Percentiles rank a stretch among this genome's conserved stretches.
Conservation (phyloP, 352 stramenopile genomes). For the Saprolegnia parasitica region DNA sequence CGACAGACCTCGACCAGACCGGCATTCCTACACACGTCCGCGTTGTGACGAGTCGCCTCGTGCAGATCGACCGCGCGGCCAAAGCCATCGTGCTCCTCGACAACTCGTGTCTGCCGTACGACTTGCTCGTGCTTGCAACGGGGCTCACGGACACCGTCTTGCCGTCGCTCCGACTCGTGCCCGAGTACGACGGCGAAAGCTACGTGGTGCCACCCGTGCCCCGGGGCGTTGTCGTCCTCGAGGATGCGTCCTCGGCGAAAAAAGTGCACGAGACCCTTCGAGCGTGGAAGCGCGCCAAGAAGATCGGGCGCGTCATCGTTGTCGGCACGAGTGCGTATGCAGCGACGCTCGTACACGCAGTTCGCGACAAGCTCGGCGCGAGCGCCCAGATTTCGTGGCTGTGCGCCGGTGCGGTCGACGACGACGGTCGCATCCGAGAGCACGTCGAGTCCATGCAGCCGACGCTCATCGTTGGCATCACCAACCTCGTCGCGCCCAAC, state of each 20-base stretch:
- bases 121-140: conserved; percentile 72
- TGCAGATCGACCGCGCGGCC: conserved; percentile 63
- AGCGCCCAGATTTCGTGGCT: conserved; percentile 50
- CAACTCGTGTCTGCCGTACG: conserved; percentile 77
- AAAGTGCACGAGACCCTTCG: conserved; percentile 30
- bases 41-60: conserved; percentile 53
- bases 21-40: conserved; percentile 57
- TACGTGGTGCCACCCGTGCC: conserved; percentile 32
- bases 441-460: conserved; percentile 17
- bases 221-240: conserved; percentile 28
- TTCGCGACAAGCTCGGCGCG: conserved; percentile 42
- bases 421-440: conserved; percentile 31
- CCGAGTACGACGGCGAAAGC: conserved; percentile 42
- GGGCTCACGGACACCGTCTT: conserved; percentile 61
- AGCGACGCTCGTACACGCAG: conserved; percentile 55
- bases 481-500: conserved; percentile 36
- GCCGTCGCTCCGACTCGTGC: conserved; percentile 39
- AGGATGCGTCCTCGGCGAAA: conserved; percentile 30
- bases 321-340: conserved; percentile 62
- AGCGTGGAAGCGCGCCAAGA: conserved; percentile 15
- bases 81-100: conserved; percentile 75
- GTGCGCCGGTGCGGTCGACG: conserved; percentile 11
- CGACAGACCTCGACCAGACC: conserved; percentile 48
- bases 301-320: conserved; percentile 43
- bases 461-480: conserved; percentile 38